Conservation (phyloP, 257 asterid species). For the Ballota nigra region DNA sequence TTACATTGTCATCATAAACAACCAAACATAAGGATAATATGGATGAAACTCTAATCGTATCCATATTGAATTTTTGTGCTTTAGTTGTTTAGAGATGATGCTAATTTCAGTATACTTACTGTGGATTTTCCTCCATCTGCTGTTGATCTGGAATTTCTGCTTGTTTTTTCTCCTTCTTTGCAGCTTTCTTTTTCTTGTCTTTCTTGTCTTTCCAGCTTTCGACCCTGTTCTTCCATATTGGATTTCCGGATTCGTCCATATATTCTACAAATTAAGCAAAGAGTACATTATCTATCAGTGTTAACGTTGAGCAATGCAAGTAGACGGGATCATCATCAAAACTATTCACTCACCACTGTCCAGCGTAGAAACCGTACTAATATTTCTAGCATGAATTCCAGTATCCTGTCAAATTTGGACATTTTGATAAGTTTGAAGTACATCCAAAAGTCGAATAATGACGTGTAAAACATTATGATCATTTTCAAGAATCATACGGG, state of each 20-base stretch:
- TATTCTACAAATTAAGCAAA: constrained; percentile 47
- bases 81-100: too few relatives aligned
- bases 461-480: too few relatives aligned
- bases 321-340: not conserved
- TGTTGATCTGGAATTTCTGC: constrained; percentile 61
- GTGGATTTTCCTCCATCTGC: constrained; percentile 73
- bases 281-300: not conserved
- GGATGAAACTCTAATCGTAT: too few relatives aligned
- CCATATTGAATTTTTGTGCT: too few relatives aligned
- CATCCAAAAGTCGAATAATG: constrained; percentile 4
- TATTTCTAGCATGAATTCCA: constrained; percentile 87
- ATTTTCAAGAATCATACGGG: constrained; percentile 32
- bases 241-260: constrained; percentile 77
- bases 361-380: constrained; percentile 79
- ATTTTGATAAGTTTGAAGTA: not conserved
- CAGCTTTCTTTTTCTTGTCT: constrained; percentile 59
- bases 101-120: constrained; percentile 43
- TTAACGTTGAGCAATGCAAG: not conserved
- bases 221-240: constrained; percentile 97
- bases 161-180: constrained; percentile 47
- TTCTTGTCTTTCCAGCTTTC: constrained; percentile 98
- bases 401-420: constrained; percentile 41
- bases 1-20: not conserved
- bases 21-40: not conserved
- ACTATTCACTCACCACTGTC: constrained; percentile 77